Conservation (phyloP, 352 stramenopile species). For the Phytophthora nicotianae region DNA sequence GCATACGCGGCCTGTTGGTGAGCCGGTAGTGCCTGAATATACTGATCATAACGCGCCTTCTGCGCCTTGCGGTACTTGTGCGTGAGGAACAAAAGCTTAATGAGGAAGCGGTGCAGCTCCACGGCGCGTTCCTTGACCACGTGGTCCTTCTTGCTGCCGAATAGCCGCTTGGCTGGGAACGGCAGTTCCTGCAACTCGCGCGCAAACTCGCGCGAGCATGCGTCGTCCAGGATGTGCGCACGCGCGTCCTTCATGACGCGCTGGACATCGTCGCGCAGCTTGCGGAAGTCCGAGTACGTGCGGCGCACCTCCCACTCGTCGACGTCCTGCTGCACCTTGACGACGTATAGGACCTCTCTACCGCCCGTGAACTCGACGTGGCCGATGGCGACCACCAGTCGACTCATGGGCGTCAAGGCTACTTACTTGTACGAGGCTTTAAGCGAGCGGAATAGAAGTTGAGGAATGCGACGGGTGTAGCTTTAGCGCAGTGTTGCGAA, state of each 20-base stretch:
- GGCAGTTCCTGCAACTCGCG: constrained; percentile 37
- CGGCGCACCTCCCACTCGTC: constrained; percentile 77
- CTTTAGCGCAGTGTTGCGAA: constrained; percentile 14
- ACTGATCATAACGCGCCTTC: constrained; percentile 62
- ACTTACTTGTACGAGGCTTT: background rate
- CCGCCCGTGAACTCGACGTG: constrained; percentile 80
- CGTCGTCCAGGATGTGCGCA: constrained; percentile 51
- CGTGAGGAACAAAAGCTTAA: constrained; percentile 71
- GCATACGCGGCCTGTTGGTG: constrained; percentile 33
- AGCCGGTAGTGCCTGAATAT: constrained; percentile 35
- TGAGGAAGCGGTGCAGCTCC: constrained; percentile 79
- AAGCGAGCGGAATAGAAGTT: constrained; percentile 6
- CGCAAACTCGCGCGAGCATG: constrained; percentile 50
- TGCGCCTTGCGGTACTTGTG: constrained; percentile 80
- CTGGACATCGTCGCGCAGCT: constrained; percentile 68
- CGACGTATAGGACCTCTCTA: constrained; percentile 73
- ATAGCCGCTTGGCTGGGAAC: constrained; percentile 72
- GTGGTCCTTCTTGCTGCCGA: constrained; percentile 69
- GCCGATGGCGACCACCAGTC: constrained; percentile 72
- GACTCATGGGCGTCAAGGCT: constrained; percentile 51
- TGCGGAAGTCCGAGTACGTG: constrained; percentile 76
- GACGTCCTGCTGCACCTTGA: constrained; percentile 74
- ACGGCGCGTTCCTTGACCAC: constrained; percentile 77
- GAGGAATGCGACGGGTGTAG: constrained; percentile 5
- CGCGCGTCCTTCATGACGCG: constrained; percentile 68